Base-by-base conservation (phyloP, 495 filamentous ascomycete genomes). In the Acidomyces sp. region DNA sequence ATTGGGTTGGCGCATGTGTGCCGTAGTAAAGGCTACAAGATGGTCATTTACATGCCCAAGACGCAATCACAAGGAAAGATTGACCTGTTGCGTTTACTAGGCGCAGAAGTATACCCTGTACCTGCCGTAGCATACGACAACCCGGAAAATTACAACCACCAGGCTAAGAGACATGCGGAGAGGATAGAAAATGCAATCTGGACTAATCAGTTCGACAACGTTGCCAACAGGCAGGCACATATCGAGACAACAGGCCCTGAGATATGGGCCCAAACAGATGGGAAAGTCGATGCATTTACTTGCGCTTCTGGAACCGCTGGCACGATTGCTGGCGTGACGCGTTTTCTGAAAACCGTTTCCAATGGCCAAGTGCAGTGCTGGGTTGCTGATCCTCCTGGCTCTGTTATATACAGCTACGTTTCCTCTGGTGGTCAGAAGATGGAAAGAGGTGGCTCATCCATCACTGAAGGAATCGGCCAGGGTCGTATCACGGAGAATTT, bases 181-280 rank as follows among this genome's bases (percentile, higher is more conserved):
- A 60, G 66, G 0, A 59, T 85, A 32, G 77, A 81, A 2, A 95
- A 95, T 62, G 86, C 90, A 5, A 86, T 95, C 2, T 97, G 90
- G 90, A 97, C 90, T 20, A 90, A 97, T 63, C 90, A 97, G 60
- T 97, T 97, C 65, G 90, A 97, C 56, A 97, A 97, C 65, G 73
- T 67, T 23, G 90, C 92, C 38, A 97, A 97, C 61, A 74, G 92
- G 21, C 77, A 80, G 57, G 88, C 88, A 19, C 90, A 97, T 55
- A 77, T 97, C 52, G 90, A 94, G 65, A 96, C 88, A 0, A 97
- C 90, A 1, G 90, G 90, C 0, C 90, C 90, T 1, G 90, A 97
- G 60, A 86, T 97, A 56, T 97, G 90, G 90, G 59, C 75, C n/a
- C 90, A 97, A 68, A 94, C 88, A 0, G 62, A 59, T 1, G 88